A percentile compares a stretch with the other conserved stretches of the same genome.
Evolutionary conservation across 2,329 filamentous ascomycete genomes (phyloP).

Genomic region (Phialophora chinensis): DNA sequence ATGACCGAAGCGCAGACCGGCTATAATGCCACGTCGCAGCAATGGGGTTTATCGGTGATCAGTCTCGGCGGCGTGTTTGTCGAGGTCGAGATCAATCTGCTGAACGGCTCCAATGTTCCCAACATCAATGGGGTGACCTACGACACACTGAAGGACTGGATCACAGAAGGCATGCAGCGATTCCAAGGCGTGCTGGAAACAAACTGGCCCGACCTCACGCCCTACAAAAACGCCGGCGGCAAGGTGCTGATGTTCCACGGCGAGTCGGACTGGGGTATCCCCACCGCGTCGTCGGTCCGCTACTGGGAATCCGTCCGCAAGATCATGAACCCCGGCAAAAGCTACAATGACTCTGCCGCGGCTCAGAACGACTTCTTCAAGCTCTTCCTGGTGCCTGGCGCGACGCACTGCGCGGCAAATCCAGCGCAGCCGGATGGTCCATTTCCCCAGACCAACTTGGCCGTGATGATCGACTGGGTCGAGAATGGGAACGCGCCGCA

Average conservation of each 20-base stretch:
- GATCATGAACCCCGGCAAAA: conserved; percentile 55
- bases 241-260: conserved; percentile 66
- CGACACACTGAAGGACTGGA: conserved; percentile 63
- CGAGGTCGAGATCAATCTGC: conserved; percentile 36
- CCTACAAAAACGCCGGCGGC: conserved; percentile 57
- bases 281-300: conserved; percentile 60
- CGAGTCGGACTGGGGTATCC: conserved; percentile 61
- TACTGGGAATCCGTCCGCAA: conserved; percentile 62
- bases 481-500: conserved; percentile 56
- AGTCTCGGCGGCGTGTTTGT: conserved; percentile 43
- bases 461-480: conserved; percentile 59
- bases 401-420: conserved; percentile 59
- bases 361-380: conserved; percentile 61
- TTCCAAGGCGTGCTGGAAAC: conserved; percentile 62
- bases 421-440: conserved; percentile 51
- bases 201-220: conserved; percentile 59
- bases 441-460: conserved; percentile 55
- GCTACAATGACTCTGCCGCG: conserved; percentile 48
- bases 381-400: conserved; percentile 61
- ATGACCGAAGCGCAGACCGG: conserved; percentile 40
- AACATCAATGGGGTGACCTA: conserved; percentile 59
- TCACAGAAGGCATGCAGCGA: conserved; percentile 55
- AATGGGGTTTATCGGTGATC: conserved; percentile 44
- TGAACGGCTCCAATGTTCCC: conserved; percentile 46
- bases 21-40: conserved; percentile 40